These are phyloP conservation scores for Sphaceloma murrayae DNA, from an alignment of 2,329 filamentous ascomycete species.

Conservation along the genomic window DNA sequence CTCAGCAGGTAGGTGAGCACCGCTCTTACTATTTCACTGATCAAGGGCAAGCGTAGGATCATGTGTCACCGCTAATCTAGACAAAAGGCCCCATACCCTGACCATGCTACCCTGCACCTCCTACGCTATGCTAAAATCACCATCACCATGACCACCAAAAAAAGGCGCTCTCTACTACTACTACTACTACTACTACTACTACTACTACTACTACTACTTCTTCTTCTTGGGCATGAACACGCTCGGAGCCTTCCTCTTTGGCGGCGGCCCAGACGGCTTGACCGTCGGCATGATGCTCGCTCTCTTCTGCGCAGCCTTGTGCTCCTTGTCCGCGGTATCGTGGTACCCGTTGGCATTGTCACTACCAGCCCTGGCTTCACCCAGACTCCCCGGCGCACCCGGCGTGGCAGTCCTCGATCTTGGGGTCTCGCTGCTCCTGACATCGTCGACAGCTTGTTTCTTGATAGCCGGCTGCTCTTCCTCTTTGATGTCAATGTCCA, in stretches of 20 bases:
- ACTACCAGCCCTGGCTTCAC: no score
- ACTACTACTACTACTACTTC: no score
- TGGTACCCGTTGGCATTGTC: conserved; percentile 17
- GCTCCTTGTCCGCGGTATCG: conserved; percentile 26
- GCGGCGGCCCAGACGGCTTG: not conserved
- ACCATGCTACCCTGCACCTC: no score
- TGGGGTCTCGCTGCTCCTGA: conserved; percentile 5
- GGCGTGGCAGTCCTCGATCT: conserved; percentile 6
- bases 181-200: no score
- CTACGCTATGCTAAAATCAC: conserved; percentile 5
- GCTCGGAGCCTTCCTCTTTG: conserved; percentile 23
- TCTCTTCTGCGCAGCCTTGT: conserved; percentile 18
- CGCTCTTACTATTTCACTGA: no score
- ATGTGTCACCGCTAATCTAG: no score
- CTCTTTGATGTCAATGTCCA: conserved; percentile 6
- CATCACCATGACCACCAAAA: no score
- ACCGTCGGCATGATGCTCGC: not conserved
- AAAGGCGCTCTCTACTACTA: no score
- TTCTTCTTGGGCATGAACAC: conserved; percentile 24
- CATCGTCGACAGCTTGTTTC: conserved; percentile 2
- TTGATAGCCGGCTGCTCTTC: conserved; percentile 4
- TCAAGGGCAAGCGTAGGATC: no score
- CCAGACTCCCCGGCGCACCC: not conserved
- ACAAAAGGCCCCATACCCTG: no score
- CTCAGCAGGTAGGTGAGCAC: no score